Base-by-base conservation (phyloP, 208 protist species). In the Wallacemonas sp. region DNA sequence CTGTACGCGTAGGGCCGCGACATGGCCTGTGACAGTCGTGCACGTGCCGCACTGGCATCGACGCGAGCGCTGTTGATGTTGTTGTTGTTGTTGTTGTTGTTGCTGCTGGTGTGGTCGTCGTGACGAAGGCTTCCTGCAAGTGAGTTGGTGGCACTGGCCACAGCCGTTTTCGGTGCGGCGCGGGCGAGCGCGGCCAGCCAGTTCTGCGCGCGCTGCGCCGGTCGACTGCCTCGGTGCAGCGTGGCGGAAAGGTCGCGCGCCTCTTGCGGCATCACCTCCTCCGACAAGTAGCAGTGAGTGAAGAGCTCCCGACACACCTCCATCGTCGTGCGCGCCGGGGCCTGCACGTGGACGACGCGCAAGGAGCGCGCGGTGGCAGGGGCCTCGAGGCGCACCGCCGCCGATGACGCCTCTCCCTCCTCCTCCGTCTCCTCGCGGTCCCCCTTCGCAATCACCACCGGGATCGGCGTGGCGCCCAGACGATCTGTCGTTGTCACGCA, bases 401-500 rank as follows among this genome's bases (percentile, higher is more conserved):
- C 38, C 26, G 52, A n/a, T n/a, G n/a, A n/a, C n/a, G n/a, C n/a
- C n/a, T n/a, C 62, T 57, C 68, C 57, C 48, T 76, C 32, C 38
- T 57, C 54, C 22, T 52, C 75, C 38, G 76, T 62, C 16, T 29
- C 42, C 18, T 38, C 59, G 16, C 23, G 70, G 16, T 69, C 38
- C 2, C 46, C 52, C 20, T 22, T 46, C 12, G 54, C 55, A 1
- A 72, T 46, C 4, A 79, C 16, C 8, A 88, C 65, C 4, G 57
- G 67, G n/a, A 63, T 61, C 1, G 76, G 64, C 22, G 73, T 75
- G 1, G 65, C 76, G 14, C 81, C 85, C n/a, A 79, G 48, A 25
- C 57, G 69, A 14, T 57, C 63, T 3, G 79, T 81, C 7, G 82
- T 85, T 11, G 69, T 61, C n/a, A 96, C 78, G 39, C 77, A 82